Conservation (phyloP, 257 asterid genomes). For the Mitragyna speciosa region DNA sequence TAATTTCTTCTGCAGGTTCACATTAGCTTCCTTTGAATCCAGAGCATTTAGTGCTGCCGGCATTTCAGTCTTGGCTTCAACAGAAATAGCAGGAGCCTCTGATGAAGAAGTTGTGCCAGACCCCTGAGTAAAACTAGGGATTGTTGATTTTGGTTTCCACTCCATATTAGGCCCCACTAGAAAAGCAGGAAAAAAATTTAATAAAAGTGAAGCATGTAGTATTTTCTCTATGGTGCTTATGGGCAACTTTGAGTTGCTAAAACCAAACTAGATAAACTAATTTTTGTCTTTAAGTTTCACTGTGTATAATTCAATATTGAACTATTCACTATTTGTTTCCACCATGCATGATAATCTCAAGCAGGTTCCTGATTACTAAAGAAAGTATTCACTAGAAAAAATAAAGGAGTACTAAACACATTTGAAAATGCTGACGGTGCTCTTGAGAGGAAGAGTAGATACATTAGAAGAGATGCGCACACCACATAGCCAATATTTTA, state of each 20-base stretch:
- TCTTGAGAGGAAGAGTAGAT: background rate
- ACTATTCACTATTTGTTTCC: background rate
- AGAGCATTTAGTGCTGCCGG: constrained; percentile 32
- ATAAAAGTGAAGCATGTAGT: constrained; percentile 7
- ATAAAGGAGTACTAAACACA: background rate
- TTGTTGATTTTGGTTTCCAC: constrained; percentile 85
- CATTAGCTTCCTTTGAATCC: constrained; percentile 51
- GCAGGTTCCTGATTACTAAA: background rate
- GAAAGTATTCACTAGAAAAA: background rate
- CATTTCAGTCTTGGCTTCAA: constrained; percentile 42
- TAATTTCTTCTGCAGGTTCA: constrained; percentile 63
- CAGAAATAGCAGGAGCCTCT: constrained; percentile 43
- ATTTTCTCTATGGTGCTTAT: background rate
- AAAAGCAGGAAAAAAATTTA: constrained; percentile 26
- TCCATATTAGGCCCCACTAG: constrained; percentile 68
- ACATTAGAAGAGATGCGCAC: background rate
- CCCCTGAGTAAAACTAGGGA: constrained; percentile 45
- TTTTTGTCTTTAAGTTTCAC: background rate
- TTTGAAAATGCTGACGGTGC: background rate
- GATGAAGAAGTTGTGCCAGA: constrained; percentile 40
- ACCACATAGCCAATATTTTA: background rate
- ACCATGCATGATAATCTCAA: background rate
- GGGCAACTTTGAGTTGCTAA: background rate
- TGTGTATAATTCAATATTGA: background rate
- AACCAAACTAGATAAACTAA: background rate